Base-by-base conservation (phyloP, 129 eudicot species). In the Arctium lappa region DNA sequence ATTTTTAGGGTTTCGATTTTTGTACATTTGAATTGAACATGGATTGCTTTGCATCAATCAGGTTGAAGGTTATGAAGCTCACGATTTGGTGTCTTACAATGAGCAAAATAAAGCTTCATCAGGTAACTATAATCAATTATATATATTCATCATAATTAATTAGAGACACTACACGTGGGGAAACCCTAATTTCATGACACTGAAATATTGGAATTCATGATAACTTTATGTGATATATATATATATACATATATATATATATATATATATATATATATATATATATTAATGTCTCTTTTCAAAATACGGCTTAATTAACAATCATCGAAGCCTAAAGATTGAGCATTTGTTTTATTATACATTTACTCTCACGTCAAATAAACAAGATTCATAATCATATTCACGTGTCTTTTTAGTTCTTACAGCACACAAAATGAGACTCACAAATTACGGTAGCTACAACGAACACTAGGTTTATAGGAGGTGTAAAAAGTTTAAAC, bases 51-150 rank as follows among this genome's bases (percentile, higher is more conserved):
- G 77, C 8, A 72, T 60, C 31, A 7, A 78, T 78, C 83, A 84
- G 83, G 77, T 78, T 39, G 69, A 72, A 69, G 74, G 75, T 22
- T 29, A 56, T 60, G 68, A 72, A 78, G 79, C 66, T 32, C 72
- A 72, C 32, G 53, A 42, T 72, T 72, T 78, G 69, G 50, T 27
- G 40, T 56, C 86, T 39, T 79, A 33, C 37, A 40, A 30, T 72
- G 74, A 37, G 31, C 72, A 71, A 31, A 56, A 30, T 60, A 72
- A 78, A 71, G 74, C n/a, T 71, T 53, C 73, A 16, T 37, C 86
- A 84, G 86, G 86, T 83, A 83, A 10, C 6, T 42, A 18, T 8
- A 42, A 42, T 11, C 10, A 46, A 8, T 1, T 42, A 48, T 2
- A 56, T 46, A 12, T 15, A 30, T 81, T 11, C 80, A n/a, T 74